phyloP scores from a whole-genome alignment of 2,329 filamentous ascomycete genomes.

The Ceratocystis diversiconidia region DNA sequence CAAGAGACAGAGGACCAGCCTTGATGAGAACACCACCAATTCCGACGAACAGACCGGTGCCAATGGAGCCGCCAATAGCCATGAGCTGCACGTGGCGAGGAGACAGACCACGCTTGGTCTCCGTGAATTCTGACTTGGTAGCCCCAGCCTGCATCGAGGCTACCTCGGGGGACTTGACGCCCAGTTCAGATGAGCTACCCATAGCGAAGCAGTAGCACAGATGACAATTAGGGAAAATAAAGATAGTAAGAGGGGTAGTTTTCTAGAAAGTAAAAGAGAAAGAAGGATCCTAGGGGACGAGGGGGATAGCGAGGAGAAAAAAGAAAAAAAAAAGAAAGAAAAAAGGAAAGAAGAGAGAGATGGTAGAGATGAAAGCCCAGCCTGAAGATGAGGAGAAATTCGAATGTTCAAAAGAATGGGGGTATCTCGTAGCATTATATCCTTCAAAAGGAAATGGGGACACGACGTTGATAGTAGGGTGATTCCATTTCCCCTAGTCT shows the following conservation, averaged over 20 bases:
- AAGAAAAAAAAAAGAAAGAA: background rate
- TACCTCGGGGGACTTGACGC: slow-evolving; percentile 11
- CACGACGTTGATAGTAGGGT: background rate
- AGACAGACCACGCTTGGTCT: slow-evolving; percentile 19
- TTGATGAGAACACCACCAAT: slow-evolving; percentile 31
- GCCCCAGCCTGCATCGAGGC: slow-evolving; percentile 14
- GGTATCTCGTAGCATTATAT: slow-evolving; percentile 1
- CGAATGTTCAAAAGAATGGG: background rate
- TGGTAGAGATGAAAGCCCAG: background rate
- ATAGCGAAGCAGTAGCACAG: background rate
- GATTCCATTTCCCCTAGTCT: background rate
- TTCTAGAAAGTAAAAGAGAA: background rate
- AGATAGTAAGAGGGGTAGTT: too few species aligned
- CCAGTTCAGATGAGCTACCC: slow-evolving; percentile 15
- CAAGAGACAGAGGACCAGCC: slow-evolving; percentile 31
- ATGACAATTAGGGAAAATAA: background rate
- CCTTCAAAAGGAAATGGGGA: background rate
- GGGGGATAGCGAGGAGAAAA: background rate
- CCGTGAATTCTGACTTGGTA: slow-evolving; percentile 3
- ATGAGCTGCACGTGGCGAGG: slow-evolving; percentile 35
- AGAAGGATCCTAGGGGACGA: background rate
- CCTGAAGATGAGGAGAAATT: slow-evolving; percentile 1
- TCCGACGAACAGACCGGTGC: slow-evolving; percentile 33
- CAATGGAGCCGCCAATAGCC: slow-evolving; percentile 35
- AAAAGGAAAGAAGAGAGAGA: background rate